Percentiles rank a stretch among this genome's conserved stretches.
Evolutionary conservation across 2,329 filamentous ascomycete species (phyloP).

Genomic region (Phialemoniopsis sp.): DNA sequence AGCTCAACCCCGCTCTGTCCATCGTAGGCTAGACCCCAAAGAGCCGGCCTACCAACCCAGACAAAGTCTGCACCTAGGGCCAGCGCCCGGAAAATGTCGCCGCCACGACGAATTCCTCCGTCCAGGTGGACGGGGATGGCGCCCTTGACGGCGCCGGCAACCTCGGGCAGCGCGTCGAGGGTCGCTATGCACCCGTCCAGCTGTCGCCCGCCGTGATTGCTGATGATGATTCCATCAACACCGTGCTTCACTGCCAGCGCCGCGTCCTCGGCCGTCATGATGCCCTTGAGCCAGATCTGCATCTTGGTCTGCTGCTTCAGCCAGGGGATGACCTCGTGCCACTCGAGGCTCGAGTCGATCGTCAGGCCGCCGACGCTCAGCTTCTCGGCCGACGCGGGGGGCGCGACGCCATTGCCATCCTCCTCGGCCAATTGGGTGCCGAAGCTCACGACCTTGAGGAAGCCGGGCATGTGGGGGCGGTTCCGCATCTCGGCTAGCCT

Average conservation of each 20-base stretch:
- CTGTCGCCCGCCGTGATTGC: no score
- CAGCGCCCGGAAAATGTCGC: neutral
- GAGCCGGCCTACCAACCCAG: no score
- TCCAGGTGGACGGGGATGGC: no score
- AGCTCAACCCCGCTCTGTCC: constrained; percentile 7
- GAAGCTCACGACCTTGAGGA: constrained; percentile 10
- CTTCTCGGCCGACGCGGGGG: constrained; percentile 4
- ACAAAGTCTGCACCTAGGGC: constrained; percentile 2
- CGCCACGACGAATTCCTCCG: no score
- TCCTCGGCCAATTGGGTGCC: constrained; percentile 9
- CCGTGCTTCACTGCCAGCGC: constrained; percentile 42
- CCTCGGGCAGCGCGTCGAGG: no score
- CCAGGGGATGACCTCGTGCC: no score
- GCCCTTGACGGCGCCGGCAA: no score
- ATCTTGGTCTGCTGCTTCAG: no score
- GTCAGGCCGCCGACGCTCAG: constrained; percentile 7
- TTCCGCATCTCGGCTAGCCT: constrained; percentile 10
- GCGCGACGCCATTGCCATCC: constrained; percentile 3
- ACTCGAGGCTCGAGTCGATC: constrained; percentile 4
- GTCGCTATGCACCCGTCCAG: no score
- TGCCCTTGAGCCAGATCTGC: constrained; percentile 26
- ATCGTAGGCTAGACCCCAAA: constrained; percentile 4
- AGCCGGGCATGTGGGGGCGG: no score
- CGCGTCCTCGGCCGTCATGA: constrained; percentile 22
- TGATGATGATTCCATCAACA: constrained; percentile 2